These are phyloP conservation scores for Rhizophora apiculata DNA, from an alignment of 345 rosid species.

Conservation along the genomic window DNA sequence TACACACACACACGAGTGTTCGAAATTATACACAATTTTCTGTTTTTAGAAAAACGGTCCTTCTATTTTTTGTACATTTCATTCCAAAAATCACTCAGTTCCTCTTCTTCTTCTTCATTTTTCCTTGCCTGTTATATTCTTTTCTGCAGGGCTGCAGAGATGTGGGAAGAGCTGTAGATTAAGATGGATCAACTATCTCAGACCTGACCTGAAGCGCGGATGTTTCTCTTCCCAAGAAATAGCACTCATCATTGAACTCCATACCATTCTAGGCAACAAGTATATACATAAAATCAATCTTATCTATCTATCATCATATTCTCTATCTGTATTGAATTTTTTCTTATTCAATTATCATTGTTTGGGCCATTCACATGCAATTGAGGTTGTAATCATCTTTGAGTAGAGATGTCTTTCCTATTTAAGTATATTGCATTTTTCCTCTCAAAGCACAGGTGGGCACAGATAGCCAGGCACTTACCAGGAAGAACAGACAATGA, in stretches of 20 bases:
- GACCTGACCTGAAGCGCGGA: slow-evolving; percentile 96
- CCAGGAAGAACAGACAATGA: no score
- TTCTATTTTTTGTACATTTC: no score
- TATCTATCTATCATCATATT: no score
- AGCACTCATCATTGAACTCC: slow-evolving; percentile 89
- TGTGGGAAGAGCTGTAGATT: slow-evolving; percentile 99
- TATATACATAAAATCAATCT: neutral
- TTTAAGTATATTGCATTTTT: no score
- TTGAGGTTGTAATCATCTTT: no score
- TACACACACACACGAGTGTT: neutral
- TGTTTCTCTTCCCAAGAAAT: slow-evolving; percentile 94
- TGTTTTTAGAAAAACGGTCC: no score
- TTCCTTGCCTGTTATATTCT: neutral
- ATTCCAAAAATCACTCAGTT: neutral
- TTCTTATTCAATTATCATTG: no score
- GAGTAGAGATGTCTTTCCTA: no score
- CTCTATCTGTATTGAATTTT: neutral
- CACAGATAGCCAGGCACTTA: slow-evolving; percentile 14
- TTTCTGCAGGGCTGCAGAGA: slow-evolving; percentile 66
- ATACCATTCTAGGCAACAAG: slow-evolving; percentile 93
- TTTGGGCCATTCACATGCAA: no score
- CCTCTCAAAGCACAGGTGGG: slow-evolving; percentile 18
- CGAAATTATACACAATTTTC: neutral
- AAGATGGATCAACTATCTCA: slow-evolving; percentile 89
- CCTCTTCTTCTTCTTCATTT: neutral